Evolutionary conservation across 345 rosid genomes (phyloP).

Genomic region (Pseudoturritis turrita): DNA sequence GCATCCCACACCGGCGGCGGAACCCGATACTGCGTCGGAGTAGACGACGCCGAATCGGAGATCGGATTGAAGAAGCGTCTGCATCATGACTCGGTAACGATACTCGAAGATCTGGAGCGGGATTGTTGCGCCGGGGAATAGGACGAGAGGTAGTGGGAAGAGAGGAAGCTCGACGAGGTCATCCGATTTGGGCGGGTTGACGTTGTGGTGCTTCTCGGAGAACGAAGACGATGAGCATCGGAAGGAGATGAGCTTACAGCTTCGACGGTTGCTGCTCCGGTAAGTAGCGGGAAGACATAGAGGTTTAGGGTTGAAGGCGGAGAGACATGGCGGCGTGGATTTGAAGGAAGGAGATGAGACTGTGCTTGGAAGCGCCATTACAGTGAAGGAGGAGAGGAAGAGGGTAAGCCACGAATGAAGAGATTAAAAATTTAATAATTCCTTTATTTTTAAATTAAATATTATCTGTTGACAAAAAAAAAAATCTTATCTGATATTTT

Average conservation of each 20-base stretch:
- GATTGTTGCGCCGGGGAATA: slow-evolving; percentile 90
- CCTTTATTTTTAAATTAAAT: neutral
- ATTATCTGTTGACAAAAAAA: neutral
- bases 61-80: slow-evolving; percentile 90
- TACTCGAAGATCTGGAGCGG: slow-evolving; percentile 98
- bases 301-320: slow-evolving; percentile 22
- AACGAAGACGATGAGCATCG: slow-evolving; percentile 29
- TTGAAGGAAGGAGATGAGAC: slow-evolving; percentile 35
- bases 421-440: neutral
- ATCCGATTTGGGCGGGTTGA: slow-evolving; percentile 45
- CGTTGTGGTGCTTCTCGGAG: slow-evolving; percentile 30
- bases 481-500: slow-evolving; percentile 1
- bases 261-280: slow-evolving; percentile 6
- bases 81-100: slow-evolving; percentile 98
- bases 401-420: neutral
- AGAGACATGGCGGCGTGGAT: slow-evolving; percentile 14
- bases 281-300: neutral
- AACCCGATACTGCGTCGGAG: slow-evolving; percentile 70
- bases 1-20: slow-evolving; percentile 76
- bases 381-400: neutral
- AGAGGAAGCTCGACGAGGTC: slow-evolving; percentile 81
- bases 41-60: slow-evolving; percentile 89
- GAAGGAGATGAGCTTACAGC: slow-evolving; percentile 22
- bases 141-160: slow-evolving; percentile 88
- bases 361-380: slow-evolving; percentile 71